Evolutionary conservation across 345 rosid genomes (phyloP).

Genomic region (Eucalyptus brandiana): DNA sequence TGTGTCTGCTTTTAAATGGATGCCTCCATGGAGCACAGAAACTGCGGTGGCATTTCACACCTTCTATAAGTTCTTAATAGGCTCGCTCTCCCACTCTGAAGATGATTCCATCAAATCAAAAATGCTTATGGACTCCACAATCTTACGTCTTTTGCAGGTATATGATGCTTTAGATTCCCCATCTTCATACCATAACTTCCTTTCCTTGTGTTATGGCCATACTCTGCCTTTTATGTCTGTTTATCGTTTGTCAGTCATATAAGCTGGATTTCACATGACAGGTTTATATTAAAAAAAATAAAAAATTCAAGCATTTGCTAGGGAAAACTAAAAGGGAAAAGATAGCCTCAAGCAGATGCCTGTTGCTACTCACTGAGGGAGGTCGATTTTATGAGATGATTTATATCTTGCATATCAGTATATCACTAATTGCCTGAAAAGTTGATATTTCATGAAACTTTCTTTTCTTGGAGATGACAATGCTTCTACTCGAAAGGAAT

Average conservation of each 20-base stretch:
- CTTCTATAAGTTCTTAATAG: conserved; percentile 76
- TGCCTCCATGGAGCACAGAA: conserved; percentile 93
- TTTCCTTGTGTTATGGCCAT: background rate
- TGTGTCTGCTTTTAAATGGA: conserved; percentile 85
- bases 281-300: background rate
- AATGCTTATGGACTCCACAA: conserved; percentile 39
- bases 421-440: background rate
- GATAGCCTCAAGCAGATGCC: background rate
- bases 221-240: background rate
- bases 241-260: background rate
- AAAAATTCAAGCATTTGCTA: background rate
- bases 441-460: background rate
- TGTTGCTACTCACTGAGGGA: background rate
- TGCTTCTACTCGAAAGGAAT: background rate
- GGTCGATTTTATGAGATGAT: background rate
- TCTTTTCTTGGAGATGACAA: background rate
- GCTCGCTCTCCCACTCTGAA: conserved; percentile 59
- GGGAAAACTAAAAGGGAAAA: background rate
- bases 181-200: background rate
- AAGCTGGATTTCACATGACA: background rate
- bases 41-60: conserved; percentile 82
- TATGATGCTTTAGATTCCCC: background rate
- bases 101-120: conserved; percentile 42
- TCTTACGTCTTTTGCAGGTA: conserved; percentile 70
- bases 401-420: background rate